Evolutionary conservation across 2,329 filamentous ascomycete genomes (phyloP), one percentile per base, ranked within the genome.

Genomic region (Fusarium albidum): DNA sequence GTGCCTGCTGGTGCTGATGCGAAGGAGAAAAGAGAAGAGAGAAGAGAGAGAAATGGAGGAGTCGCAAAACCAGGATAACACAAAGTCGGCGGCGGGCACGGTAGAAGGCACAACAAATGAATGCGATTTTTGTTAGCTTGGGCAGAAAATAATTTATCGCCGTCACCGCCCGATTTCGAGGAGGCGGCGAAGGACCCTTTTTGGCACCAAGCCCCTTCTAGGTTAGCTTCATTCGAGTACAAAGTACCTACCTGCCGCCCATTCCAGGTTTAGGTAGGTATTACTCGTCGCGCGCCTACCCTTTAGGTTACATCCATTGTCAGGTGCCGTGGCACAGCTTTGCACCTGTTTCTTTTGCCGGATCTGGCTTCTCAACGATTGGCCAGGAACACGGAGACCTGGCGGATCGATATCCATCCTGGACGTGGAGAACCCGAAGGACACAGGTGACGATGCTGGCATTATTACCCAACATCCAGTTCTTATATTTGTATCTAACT

Each of bases 131-230:
- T 59, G 42, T 61, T 63, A 62, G 52, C 50, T 66, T 37, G 58
- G 65, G 65, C 65, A 68, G 65, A 68, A 67, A 68, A 65, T 57
- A 66, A 67, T 65, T 66, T 64, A 66, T 66, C 65, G 64, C 60
- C 47, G 64, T 67, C 63, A 67, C 65, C 65, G 65, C 65, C 65
- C 59, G 50, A 63, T 48, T 57, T 64, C 58, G 54, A 45, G 45
- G 45, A 60, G 44, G 57, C 49, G 42, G 42, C 42, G 28, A 56
- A 28, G 47, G 44, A 47, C 46, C 59, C 56, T 55, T 55, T 60
- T 60, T 38, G 43, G 37, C 49, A 35, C 58, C 54, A 61, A 27
- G 37, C 38, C 26, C 44, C 27, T 51, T 59, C 47, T 55, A 13
- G 49, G 58, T 34, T 52, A 50, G 48, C 33, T 28, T 11, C 25